A percentile compares a stretch with the other conserved stretches of the same genome.
phyloP scores from a whole-genome alignment of 768 basidiomycete genomes.

The Tulasnella sp. region DNA sequence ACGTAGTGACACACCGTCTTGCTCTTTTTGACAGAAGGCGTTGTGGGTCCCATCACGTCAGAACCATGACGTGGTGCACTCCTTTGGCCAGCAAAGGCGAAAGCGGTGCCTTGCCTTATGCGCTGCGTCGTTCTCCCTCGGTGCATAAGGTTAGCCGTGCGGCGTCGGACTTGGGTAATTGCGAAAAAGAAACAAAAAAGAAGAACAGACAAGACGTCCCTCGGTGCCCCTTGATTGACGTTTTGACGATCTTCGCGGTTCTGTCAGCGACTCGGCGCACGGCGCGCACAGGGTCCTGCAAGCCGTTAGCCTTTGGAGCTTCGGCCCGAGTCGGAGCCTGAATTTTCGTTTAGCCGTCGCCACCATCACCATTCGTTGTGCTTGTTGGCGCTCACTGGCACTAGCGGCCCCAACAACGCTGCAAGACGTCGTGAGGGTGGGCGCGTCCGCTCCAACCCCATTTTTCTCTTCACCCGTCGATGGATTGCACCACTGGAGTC shows the following conservation, averaged over 20 bases:
- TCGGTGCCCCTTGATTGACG: conserved; percentile 16
- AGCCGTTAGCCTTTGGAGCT: conserved; percentile 10
- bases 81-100: neutral
- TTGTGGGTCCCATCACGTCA: neutral
- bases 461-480: neutral
- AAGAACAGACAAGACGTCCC: neutral
- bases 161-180: neutral
- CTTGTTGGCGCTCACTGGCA: conserved; percentile 2
- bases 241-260: neutral
- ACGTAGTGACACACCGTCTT: neutral
- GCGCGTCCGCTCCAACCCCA: neutral
- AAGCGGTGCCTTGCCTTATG: conserved; percentile 19
- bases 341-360: neutral
- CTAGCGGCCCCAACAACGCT: neutral
- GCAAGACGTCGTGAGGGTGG: neutral
- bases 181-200: neutral
- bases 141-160: conserved; percentile 9
- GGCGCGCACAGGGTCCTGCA: neutral
- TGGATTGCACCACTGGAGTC: neutral
- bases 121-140: neutral
- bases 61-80: neutral
- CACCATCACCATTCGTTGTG: neutral
- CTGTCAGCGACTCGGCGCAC: conserved; percentile 12
- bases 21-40: neutral
- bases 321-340: neutral